Conservation (phyloP, 176 grass and related monocot genomes). For the Cymbopogon citratus region DNA sequence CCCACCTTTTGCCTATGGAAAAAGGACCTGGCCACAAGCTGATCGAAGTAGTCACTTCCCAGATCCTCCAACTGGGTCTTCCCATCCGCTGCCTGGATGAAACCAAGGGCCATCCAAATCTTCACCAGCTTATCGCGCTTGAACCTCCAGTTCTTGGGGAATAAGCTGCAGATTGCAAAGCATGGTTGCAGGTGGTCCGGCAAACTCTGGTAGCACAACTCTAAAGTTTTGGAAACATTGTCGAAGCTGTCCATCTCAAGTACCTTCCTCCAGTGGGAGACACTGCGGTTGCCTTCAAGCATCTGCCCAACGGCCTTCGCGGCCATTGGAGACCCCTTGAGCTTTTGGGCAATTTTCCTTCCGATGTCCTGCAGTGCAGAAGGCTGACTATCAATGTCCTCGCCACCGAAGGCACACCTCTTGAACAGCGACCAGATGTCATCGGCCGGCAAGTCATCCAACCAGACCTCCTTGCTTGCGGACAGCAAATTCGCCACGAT, state of each 20-base stretch:
- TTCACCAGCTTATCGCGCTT: constrained; percentile 34
- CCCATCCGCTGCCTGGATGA: not conserved
- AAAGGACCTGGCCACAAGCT: constrained; percentile 29
- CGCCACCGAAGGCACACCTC: constrained; percentile 3
- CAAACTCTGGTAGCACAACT: constrained; percentile 31
- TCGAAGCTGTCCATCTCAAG: constrained; percentile 1
- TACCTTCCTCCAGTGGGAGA: constrained; percentile 7
- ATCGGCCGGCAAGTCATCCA: not conserved
- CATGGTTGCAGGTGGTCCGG: constrained; percentile 33
- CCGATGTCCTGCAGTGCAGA: not conserved
- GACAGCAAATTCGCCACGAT: not conserved
- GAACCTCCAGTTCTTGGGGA: constrained; percentile 29
- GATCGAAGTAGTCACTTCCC: constrained; percentile 31
- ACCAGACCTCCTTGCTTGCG: too few relatives aligned
- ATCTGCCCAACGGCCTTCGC: constrained; percentile 18
- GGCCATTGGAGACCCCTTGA: constrained; percentile 24
- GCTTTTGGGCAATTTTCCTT: constrained; percentile 1
- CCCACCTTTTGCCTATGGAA: constrained; percentile 23
- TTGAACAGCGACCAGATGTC: constrained; percentile 32
- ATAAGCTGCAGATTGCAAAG: constrained; percentile 49
- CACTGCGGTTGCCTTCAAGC: not conserved
- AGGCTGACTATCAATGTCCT: not conserved
- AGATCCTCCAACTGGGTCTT: constrained; percentile 5
- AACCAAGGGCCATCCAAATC: constrained; percentile 53
- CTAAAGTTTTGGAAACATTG: not conserved